Base-by-base conservation (phyloP, 331 rosid genomes). In the Phaseolus coccineus region DNA sequence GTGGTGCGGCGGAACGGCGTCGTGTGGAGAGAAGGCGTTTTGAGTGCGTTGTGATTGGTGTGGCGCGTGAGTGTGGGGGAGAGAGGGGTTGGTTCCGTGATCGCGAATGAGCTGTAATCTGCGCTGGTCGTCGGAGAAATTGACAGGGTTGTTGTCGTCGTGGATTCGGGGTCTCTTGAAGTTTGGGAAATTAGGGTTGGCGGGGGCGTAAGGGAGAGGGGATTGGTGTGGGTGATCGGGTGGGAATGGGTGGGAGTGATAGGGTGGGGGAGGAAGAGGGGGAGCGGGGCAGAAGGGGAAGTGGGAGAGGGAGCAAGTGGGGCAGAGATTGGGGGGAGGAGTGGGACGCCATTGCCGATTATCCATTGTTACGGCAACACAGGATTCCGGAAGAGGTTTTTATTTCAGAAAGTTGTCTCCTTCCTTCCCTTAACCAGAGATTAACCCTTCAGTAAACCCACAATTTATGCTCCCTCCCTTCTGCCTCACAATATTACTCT, bases 101-200 rank as follows among this genome's bases (percentile, higher is more conserved):
- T 95, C 99, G 6, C 93, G 98, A 81, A 95, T 90, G 30, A 95
- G 76, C 89, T 90, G 88, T 80, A 93, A 84, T 28, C 97, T 80
- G 6, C 98, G 90, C 75, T 91, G 91, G 77, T 88, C 88, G 3
- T 92, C 97, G 3, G 64, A 84, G 3, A 83, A 69, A 80, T 13
- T 15, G 50, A 73, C 8, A 1, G 79, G 51, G 68, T 78, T 42
- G 47, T 42, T 42, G 47, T 42, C 2, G 13, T 83, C 92, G 61
- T 85, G 87, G 64, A 90, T 80, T 87, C 98, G 82, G 2, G 87
- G 90, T 80, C 94, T 71, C 87, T 95, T 93, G 53, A 80, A 74
- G 79, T 9, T 90, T 31, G 31, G 51, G 30, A 35, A 16, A 35
- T 65, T 65, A 22, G 53, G 48, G 30, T 42, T 2, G 40, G 73